Conservation (phyloP, 2,329 filamentous ascomycete species). For the Ilyonectria robusta region DNA sequence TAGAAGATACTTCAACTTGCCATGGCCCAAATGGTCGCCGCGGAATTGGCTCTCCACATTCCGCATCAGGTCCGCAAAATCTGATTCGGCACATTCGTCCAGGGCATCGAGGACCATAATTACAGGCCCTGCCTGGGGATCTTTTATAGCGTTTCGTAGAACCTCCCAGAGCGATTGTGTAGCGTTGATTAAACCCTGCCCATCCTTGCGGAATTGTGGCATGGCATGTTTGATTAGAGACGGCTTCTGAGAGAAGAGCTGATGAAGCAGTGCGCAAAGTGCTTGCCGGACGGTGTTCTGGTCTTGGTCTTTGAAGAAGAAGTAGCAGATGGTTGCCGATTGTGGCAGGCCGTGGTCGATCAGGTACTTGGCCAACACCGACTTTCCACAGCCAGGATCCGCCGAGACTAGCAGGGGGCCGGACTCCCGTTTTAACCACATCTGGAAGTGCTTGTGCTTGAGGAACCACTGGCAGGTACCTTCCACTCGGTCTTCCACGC, state of each 20-base stretch:
- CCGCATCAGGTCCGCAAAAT: conserved; percentile 41
- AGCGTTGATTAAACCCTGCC: conserved; percentile 33
- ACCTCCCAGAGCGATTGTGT: conserved; percentile 50
- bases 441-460: too few relatives aligned
- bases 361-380: too few relatives aligned
- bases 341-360: too few relatives aligned
- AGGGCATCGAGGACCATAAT: too few relatives aligned
- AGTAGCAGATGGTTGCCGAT: too few relatives aligned
- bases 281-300: too few relatives aligned
- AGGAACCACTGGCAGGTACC: neutral
- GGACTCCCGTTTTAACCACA: conserved; percentile 46
- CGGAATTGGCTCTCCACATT: conserved; percentile 16
- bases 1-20: conserved; percentile 47
- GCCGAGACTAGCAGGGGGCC: conserved; percentile 53
- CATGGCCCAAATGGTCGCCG: neutral
- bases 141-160: conserved; percentile 44
- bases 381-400: conserved; percentile 54
- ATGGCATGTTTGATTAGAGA: too few relatives aligned
- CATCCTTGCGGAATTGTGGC: conserved; percentile 46
- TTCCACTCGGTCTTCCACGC: too few relatives aligned
- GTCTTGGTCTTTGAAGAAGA: too few relatives aligned
- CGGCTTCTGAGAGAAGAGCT: too few relatives aligned
- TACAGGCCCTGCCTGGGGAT: too few relatives aligned
- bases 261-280: too few relatives aligned
- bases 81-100: conserved; percentile 12